Conservation (phyloP, 768 basidiomycete species). For the Calocybe indica region DNA sequence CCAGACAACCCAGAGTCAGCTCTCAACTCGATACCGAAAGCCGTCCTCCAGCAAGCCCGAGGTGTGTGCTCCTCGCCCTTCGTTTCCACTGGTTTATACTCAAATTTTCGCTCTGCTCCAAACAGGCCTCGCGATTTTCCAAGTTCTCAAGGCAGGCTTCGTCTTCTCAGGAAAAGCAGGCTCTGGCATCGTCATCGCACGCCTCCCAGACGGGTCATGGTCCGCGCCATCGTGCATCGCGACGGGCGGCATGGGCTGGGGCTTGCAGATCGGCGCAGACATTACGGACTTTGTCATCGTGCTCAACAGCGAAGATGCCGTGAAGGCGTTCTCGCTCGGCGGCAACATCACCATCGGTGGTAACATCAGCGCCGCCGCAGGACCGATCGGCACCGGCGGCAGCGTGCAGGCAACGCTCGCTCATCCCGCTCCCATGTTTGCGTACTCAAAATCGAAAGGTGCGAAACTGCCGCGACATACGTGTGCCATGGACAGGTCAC, state of each 20-base stretch:
- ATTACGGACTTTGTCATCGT: constrained; percentile 95
- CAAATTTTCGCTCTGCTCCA: neutral
- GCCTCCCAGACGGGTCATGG: constrained; percentile 93
- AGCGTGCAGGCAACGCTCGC: constrained; percentile 83
- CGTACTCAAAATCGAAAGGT: constrained; percentile 95
- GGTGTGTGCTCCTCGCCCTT: constrained; percentile 37
- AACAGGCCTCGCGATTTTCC: constrained; percentile 88
- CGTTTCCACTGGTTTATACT: neutral
- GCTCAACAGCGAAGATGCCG: constrained; percentile 93
- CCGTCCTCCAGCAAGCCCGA: constrained; percentile 82
- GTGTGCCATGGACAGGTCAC: constrained; percentile 1
- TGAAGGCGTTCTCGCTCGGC: constrained; percentile 90
- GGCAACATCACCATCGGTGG: constrained; percentile 97
- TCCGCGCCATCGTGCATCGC: constrained; percentile 96
- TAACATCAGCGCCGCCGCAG: constrained; percentile 77
- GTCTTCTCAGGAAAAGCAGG: constrained; percentile 94
- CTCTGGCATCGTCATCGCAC: constrained; percentile 87
- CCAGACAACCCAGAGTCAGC: constrained; percentile 85
- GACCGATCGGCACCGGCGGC: constrained; percentile 92
- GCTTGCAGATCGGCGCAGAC: constrained; percentile 93
- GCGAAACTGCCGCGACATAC: constrained; percentile 12
- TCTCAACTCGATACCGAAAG: constrained; percentile 91
- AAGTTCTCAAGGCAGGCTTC: constrained; percentile 91
- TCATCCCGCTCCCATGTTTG: constrained; percentile 96
- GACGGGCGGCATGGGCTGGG: constrained; percentile 92